phyloP scores from a whole-genome alignment of 176 grass and related monocot genomes.

The Poa pratensis region DNA sequence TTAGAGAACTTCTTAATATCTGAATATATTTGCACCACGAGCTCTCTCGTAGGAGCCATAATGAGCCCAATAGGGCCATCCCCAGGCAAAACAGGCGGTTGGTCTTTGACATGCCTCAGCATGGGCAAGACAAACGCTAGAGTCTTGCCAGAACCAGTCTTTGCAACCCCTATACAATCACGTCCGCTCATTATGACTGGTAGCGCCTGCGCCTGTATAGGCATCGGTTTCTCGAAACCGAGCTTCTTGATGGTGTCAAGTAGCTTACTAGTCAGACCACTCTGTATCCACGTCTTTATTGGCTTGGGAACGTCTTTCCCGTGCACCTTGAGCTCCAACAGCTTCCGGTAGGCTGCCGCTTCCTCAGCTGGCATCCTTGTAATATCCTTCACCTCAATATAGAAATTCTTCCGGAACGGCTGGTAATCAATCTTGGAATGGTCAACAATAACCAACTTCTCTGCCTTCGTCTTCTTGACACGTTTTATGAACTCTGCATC shows the following conservation, averaged over 20 bases:
- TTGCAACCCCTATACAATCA: constrained; percentile 93
- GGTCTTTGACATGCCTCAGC: constrained; percentile 97
- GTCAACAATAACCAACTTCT: constrained; percentile 87
- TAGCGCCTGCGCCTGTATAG: constrained; percentile 85
- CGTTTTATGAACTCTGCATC: constrained; percentile 94
- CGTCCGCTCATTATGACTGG: constrained; percentile 95
- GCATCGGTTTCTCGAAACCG: constrained; percentile 91
- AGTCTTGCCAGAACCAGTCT: constrained; percentile 97
- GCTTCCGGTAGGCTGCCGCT: constrained; percentile 67
- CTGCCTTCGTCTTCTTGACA: constrained; percentile 94
- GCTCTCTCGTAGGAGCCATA: constrained; percentile 97
- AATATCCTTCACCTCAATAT: constrained; percentile 92
- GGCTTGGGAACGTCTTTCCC: constrained; percentile 95
- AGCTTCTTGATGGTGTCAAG: constrained; percentile 97
- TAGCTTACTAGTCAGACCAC: constrained; percentile 88
- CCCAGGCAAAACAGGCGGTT: constrained; percentile 77
- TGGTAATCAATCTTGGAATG: constrained; percentile 95
- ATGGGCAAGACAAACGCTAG: constrained; percentile 96
- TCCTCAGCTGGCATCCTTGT: constrained; percentile 78
- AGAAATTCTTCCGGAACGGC: constrained; percentile 90
- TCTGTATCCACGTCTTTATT: constrained; percentile 92
- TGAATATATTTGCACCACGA: constrained; percentile 92
- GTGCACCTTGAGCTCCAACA: constrained; percentile 88
- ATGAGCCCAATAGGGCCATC: constrained; percentile 93
- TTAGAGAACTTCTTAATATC: constrained; percentile 95